These are phyloP conservation scores for Ustilago xerochloae DNA, from an alignment of 1,284 basidiomycete species.

Conservation along the genomic window DNA sequence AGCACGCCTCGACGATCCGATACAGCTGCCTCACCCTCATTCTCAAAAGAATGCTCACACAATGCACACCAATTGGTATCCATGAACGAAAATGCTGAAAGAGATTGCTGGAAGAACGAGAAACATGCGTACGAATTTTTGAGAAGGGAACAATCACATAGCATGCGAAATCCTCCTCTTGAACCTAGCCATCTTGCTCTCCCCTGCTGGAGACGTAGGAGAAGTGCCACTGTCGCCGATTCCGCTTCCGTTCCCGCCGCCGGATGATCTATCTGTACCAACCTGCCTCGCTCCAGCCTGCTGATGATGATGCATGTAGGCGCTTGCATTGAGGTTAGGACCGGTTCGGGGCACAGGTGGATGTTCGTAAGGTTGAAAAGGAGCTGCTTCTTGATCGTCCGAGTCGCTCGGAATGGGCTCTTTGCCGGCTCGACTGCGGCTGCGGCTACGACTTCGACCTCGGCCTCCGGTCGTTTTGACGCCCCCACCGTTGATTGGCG, in stretches of 20 bases:
- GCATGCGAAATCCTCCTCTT: conserved; percentile 39
- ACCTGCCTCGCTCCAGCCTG: conserved; percentile 4
- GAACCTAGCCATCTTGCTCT: conserved; percentile 37
- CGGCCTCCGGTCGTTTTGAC: conserved; percentile 2
- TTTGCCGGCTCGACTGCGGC: conserved; percentile 29
- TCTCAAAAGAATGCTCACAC: no score
- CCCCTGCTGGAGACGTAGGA: conserved; percentile 16
- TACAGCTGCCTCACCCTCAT: no score
- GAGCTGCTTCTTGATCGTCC: conserved; percentile 31
- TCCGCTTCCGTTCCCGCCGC: background rate
- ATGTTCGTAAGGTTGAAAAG: conserved; percentile 24
- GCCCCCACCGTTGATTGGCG: background rate
- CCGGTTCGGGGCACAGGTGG: conserved; percentile 32
- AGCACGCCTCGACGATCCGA: no score
- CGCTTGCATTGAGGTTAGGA: conserved; percentile 43
- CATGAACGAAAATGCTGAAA: no score
- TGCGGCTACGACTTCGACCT: conserved; percentile 15
- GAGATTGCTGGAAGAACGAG: background rate
- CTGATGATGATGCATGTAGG: conserved; percentile 38
- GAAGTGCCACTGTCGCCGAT: conserved; percentile 1
- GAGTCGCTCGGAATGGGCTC: conserved; percentile 18
- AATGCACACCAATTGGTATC: no score
- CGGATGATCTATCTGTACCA: conserved; percentile 5
- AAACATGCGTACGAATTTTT: background rate
- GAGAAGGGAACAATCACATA: conserved; percentile 7